These are phyloP conservation scores for Margaritispora aquatica DNA, from an alignment of 495 filamentous ascomycete species.

Conservation along the genomic window DNA sequence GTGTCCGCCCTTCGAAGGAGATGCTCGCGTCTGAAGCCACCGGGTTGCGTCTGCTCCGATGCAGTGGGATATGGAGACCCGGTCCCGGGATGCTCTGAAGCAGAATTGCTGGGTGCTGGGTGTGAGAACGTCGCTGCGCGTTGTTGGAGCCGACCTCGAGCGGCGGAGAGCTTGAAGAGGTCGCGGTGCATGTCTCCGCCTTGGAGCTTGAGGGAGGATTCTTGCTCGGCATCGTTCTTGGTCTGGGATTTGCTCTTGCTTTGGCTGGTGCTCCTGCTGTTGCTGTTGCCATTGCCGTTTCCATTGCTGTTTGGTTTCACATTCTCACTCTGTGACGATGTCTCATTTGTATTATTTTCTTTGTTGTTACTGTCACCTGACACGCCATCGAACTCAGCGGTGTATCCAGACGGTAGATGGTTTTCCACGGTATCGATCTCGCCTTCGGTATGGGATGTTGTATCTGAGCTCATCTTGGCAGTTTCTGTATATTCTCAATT, in stretches of 20 bases:
- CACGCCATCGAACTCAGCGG: conserved; percentile 30
- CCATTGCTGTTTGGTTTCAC: no score
- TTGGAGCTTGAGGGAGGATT: conserved; percentile 70
- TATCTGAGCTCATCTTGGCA: not conserved
- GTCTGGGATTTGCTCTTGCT: conserved; percentile 14
- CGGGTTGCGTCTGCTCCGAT: conserved; percentile 65
- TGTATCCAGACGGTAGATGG: conserved; percentile 36
- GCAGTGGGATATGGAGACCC: conserved; percentile 27
- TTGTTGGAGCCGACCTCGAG: conserved; percentile 61
- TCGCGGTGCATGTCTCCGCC: conserved; percentile 90
- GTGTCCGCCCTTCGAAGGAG: conserved; percentile 45
- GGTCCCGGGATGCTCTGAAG: conserved; percentile 13
- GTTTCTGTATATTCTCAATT: not conserved
- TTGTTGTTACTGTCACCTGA: not conserved
- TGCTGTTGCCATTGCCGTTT: no score
- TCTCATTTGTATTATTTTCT: not conserved
- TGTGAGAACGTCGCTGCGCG: conserved; percentile 80
- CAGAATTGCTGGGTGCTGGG: conserved; percentile 24
- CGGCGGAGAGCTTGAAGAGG: conserved; percentile 87
- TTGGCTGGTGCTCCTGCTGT: no score
- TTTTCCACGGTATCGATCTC: conserved; percentile 29
- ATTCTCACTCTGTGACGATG: no score
- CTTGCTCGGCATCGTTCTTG: conserved; percentile 30
- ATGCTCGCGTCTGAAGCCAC: conserved; percentile 86
- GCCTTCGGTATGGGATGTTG: not conserved